Evolutionary conservation across 805 yeast genomes (phyloP).

Genomic region (Saturnispora besseyi): DNA sequence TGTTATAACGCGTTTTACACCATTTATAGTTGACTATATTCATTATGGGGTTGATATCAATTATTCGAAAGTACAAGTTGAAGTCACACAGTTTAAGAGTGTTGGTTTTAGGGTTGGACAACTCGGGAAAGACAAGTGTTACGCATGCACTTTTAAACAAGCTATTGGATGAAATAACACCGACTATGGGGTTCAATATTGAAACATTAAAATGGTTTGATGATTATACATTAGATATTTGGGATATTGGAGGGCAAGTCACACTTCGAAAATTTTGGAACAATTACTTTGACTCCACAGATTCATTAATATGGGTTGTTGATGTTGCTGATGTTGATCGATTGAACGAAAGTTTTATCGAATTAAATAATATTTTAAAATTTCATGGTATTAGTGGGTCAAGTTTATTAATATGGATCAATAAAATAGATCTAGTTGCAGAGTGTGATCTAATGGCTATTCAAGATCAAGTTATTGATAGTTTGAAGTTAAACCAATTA

Average conservation of each 20-base stretch:
- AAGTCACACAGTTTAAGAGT: constrained; percentile 36
- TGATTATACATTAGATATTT: constrained; percentile 45
- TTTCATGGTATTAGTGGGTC: constrained; percentile 68
- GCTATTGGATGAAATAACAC: constrained; percentile 34
- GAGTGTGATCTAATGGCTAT: constrained; percentile 13
- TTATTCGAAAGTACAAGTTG: constrained; percentile 9
- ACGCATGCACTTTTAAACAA: constrained; percentile 7
- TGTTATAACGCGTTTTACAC: background rate
- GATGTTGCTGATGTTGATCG: constrained; percentile 71
- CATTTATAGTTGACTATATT: background rate
- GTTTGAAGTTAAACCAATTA: constrained; percentile 23
- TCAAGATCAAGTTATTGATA: background rate
- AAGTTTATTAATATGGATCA: constrained; percentile 57
- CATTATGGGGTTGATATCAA: constrained; percentile 3
- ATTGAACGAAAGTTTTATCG: constrained; percentile 59
- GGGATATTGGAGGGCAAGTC: constrained; percentile 96
- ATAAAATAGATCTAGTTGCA: constrained; percentile 58
- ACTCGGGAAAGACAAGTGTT: constrained; percentile 78
- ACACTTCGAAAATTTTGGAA: constrained; percentile 90
- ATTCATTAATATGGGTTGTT: constrained; percentile 84
- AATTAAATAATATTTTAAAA: constrained; percentile 49
- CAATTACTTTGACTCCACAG: constrained; percentile 89
- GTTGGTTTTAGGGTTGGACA: constrained; percentile 85
- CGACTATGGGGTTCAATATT: constrained; percentile 91
- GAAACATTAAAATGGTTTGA: constrained; percentile 40